Base-by-base conservation (phyloP, 129 eudicot species). In the Rutidosis leptorrhynchoides region DNA sequence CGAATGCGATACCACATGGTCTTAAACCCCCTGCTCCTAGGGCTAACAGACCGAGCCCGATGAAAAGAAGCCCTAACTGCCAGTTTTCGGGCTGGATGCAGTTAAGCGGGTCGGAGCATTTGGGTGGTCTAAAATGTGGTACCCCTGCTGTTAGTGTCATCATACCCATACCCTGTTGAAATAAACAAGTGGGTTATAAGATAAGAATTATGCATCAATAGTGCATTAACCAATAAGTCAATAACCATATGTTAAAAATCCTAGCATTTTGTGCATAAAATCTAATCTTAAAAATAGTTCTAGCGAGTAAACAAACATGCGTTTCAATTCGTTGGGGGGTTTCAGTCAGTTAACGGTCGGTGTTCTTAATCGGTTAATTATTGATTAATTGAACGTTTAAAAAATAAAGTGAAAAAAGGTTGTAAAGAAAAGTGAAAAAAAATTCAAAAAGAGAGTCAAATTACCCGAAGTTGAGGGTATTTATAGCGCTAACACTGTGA, bases 1-100 rank as follows among this genome's bases (percentile, higher is more conserved):
- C 95, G 60, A 87, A 87, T 46, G 95, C 88, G 5, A 87, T 82
- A 62, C 82, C 84, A 65, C 95, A 87, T 0, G 90, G 88, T 46
- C 90, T 30, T 46, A 84, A 67, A 30, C 87, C 81, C 5, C 90
- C 88, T 8, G 95, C 76, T 42, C 95, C 95, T 3, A 84, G 0
- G 4, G 88, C 81, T 20, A 87, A 62, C 6, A 87, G 78, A 46
- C 67, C 80, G 5, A 87, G 88, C 9, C 77, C 76, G 1, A 62
- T 8, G 58, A 74, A 82, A 6, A 87, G 88, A 16, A 79, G 28
- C 1, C 60, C 83, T 4, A 87, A 81, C 62, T 87, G 95, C 88
- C 87, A 82, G 22, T 45, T 37, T 26, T 75, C 73, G 24, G 95
- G 82, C 35, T 69, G 68, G 5, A 54, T 16, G 80, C 90, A 87